A percentile compares a stretch with the other conserved stretches of the same genome.
Conservation (phyloP, 208 protist species). For the Crithidia expoeki region DNA sequence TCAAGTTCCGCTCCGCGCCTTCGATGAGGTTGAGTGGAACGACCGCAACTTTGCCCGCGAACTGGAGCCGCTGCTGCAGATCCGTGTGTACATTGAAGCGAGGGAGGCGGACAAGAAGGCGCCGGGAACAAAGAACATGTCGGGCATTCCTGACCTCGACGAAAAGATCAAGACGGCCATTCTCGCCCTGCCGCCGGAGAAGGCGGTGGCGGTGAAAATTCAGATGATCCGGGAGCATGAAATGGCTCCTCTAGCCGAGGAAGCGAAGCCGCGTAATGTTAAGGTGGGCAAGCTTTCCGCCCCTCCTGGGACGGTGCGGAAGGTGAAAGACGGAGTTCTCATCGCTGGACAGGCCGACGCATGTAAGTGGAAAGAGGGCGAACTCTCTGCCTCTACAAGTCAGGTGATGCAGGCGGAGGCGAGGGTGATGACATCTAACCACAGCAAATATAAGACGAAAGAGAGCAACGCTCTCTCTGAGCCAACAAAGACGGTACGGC, state of each 20-base stretch:
- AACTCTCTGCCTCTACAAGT: constrained; percentile 32
- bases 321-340: constrained; percentile 32
- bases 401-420: constrained; percentile 26
- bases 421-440: constrained; percentile 17
- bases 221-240: constrained; percentile 30
- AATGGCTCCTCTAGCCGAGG: constrained; percentile 1
- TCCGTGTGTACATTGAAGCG: constrained; percentile 64
- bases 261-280: neutral
- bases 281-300: constrained; percentile 33
- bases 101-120: constrained; percentile 41
- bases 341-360: neutral
- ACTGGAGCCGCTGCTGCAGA: constrained; percentile 38
- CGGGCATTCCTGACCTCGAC: constrained; percentile 8
- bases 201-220: constrained; percentile 32
- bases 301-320: constrained; percentile 31
- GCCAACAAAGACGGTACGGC: constrained; percentile 32
- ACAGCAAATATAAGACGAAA: constrained; percentile 26
- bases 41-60: constrained; percentile 54
- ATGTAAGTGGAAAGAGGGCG: constrained; percentile 18
- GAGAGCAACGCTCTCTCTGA: constrained; percentile 42
- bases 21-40: constrained; percentile 57
- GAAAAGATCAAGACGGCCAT: constrained; percentile 54
- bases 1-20: constrained; percentile 41
- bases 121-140: constrained; percentile 7
- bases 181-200: constrained; percentile 40